A percentile compares a stretch with the other conserved stretches of the same genome.
These are phyloP conservation scores for Orbilia blumenaviensis DNA, from an alignment of 2,329 filamentous ascomycete genomes.

Conservation along the genomic window DNA sequence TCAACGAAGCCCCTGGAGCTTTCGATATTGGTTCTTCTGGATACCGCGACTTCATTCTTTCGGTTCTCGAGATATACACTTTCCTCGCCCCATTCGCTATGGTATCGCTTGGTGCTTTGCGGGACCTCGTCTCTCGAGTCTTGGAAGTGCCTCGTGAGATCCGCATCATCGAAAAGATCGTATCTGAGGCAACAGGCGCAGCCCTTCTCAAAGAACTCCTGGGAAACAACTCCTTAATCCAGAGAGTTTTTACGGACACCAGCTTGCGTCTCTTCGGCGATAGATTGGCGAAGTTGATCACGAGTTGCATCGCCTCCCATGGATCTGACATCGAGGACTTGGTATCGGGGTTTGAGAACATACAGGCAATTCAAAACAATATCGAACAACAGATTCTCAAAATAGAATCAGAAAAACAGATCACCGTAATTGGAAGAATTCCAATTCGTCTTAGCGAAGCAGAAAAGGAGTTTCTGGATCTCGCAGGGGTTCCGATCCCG, in stretches of 20 bases:
- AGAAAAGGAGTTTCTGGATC: neutral
- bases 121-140: neutral
- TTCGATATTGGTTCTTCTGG: slow-evolving; percentile 1
- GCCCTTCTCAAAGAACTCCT: neutral
- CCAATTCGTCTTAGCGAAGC: neutral
- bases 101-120: neutral
- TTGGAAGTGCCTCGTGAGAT: slow-evolving; percentile 4
- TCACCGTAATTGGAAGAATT: neutral
- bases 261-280: slow-evolving; percentile 1
- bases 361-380: neutral
- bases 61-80: neutral
- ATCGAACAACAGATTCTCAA: neutral
- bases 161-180: slow-evolving; percentile 6
- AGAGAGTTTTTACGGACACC: neutral
- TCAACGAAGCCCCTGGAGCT: neutral
- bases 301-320: slow-evolving; percentile 7
- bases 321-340: neutral
- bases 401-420: neutral
- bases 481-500: slow-evolving; percentile 2
- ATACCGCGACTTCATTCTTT: neutral
- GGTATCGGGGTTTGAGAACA: neutral
- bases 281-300: slow-evolving; percentile 1
- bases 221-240: neutral
- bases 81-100: neutral
- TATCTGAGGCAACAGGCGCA: neutral